Evolutionary conservation across 2,329 filamentous ascomycete species (phyloP).

Genomic region (Colletotrichum paranaense): DNA sequence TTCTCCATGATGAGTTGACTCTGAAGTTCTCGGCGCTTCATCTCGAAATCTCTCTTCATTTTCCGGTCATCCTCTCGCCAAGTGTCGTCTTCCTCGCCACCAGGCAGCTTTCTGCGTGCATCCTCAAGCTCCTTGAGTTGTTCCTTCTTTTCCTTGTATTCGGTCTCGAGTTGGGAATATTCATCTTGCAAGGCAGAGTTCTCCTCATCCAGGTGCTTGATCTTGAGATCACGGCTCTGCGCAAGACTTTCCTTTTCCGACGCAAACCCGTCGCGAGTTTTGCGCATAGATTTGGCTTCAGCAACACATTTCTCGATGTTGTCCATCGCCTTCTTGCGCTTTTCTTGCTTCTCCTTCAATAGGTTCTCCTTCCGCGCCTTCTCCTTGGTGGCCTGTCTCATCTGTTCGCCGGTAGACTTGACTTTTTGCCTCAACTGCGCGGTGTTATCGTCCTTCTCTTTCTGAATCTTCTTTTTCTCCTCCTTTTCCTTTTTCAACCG

Average conservation of each 20-base stretch:
- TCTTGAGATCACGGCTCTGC: conserved; percentile 62
- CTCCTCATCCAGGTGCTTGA: conserved; percentile 63
- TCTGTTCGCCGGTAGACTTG: conserved; percentile 82
- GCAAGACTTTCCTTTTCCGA: conserved; percentile 63
- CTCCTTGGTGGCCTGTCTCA: conserved; percentile 82
- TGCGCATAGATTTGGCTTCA: conserved; percentile 69
- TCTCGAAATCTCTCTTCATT: conserved; percentile 67
- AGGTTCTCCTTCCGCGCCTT: conserved; percentile 81
- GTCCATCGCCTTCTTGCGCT: conserved; percentile 76
- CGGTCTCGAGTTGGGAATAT: conserved; percentile 74
- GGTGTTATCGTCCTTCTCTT: conserved; percentile 92
- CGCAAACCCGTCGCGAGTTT: conserved; percentile 65
- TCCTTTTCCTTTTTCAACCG: conserved; percentile 83
- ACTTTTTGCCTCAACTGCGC: conserved; percentile 86
- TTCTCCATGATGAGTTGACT: conserved; percentile 59
- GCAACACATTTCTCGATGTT: conserved; percentile 76
- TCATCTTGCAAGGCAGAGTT: conserved; percentile 74
- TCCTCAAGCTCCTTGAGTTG: conserved; percentile 81
- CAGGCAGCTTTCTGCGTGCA: conserved; percentile 72
- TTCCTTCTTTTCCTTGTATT: conserved; percentile 68
- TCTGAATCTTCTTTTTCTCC: conserved; percentile 79
- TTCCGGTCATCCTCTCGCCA: conserved; percentile 64
- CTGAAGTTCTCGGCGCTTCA: conserved; percentile 64
- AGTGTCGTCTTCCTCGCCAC: conserved; percentile 69
- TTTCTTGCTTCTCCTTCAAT: conserved; percentile 75